Evolutionary conservation across 768 basidiomycete species (phyloP), one percentile per base, ranked within the genome.

Genomic region (Boletus sp.): DNA sequence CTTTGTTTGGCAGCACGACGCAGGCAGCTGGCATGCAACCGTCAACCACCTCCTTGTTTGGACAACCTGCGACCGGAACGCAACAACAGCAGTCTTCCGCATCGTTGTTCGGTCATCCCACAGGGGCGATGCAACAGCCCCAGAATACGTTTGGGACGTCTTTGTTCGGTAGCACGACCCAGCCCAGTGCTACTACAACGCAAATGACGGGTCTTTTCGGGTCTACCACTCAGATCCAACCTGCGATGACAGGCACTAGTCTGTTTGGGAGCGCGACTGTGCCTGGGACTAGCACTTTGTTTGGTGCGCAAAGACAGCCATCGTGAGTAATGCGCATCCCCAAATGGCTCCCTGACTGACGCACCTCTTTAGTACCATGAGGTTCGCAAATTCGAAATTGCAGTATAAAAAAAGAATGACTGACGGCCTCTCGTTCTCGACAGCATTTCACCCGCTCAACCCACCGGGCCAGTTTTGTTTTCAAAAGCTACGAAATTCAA

Each of bases 401-500:
- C 32, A 5, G 7, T 30, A 24, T 32, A 33, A 24, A 40, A 12
- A 15, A 11, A 29, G 24, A 29, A 7, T 35, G 9, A 52, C 46
- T 67, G 36, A 58, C n/a, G 17, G 42, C n/a, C 0, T 15, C 18
- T 55, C 10, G 7, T 48, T 58, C 20, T n/a, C 12, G 15, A 46
- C 40, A 75, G 70, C 24, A 56, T 69, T 41, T 72, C 72, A 2
- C 68, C 72, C 20, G 56, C 66, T 55, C 72, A 73, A 58, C 8
- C 57, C 7, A 63, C 61, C 4, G 72, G 70, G 7, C 68, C 66
- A 18, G 58, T 66, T 35, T 14, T 69, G 18, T 75, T 77, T 42
- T 76, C 76, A 30, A 80, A 75, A 55, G 76, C 78, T 0, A 90
- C 89, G 1, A 92, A 90, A 66, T 93, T 91, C 71, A 93, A 92